A percentile compares a stretch with the other conserved stretches of the same genome.
phyloP scores from a whole-genome alignment of 331 rosid genomes.

The Erythrophleum ivorense region DNA sequence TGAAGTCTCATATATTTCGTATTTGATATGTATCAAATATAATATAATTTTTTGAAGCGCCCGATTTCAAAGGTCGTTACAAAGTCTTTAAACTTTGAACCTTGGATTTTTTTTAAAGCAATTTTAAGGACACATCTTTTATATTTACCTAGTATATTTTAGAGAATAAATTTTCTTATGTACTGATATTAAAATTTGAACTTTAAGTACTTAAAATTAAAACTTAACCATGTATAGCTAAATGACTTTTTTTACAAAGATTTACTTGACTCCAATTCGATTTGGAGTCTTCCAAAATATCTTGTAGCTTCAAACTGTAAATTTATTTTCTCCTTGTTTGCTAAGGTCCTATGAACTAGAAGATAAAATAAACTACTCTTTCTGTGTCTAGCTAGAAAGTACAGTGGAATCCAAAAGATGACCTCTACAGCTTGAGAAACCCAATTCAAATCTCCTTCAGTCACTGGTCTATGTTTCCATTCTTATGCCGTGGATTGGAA shows the following conservation, averaged over 20 bases:
- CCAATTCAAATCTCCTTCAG: background rate
- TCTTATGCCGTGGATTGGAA: constrained; percentile 20
- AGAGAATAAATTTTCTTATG: no score
- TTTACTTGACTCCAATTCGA: constrained; percentile 38
- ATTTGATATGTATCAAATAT: no score
- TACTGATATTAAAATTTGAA: no score
- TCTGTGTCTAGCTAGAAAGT: background rate
- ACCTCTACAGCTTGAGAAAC: background rate
- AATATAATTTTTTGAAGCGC: no score
- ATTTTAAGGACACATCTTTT: background rate
- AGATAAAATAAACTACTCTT: constrained; percentile 20
- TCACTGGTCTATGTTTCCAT: constrained; percentile 30
- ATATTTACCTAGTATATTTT: background rate
- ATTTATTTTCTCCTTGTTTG: background rate
- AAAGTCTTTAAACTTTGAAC: background rate
- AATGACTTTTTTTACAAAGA: background rate
- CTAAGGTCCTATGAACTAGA: background rate
- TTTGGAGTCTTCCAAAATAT: constrained; percentile 27
- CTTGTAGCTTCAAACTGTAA: background rate
- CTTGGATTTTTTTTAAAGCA: background rate
- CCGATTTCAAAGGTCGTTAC: no score
- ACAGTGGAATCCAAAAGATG: constrained; percentile 38
- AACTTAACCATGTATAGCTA: background rate
- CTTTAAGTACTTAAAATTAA: no score
- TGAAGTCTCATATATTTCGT: no score